phyloP scores from a whole-genome alignment of 352 stramenopile genomes.

The Phytophthora tubulina region DNA sequence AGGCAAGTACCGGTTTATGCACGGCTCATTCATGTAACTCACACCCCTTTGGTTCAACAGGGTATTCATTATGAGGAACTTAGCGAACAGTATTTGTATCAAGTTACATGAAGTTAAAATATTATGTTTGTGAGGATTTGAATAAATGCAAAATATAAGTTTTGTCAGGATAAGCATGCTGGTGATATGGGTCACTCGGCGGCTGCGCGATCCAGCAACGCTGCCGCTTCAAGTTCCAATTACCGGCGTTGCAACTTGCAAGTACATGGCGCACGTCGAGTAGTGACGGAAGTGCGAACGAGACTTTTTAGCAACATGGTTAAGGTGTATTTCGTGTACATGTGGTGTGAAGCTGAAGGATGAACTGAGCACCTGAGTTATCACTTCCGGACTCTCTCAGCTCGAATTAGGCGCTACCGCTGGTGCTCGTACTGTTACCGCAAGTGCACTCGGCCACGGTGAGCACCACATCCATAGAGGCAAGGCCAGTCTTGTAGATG shows the following conservation, averaged over 20 bases:
- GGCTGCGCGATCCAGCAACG: slow-evolving; percentile 10
- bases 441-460: slow-evolving; percentile 68
- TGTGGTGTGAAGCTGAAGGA: slow-evolving; percentile 31
- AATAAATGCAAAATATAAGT: background rate
- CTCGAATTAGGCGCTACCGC: slow-evolving; percentile 3
- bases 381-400: background rate
- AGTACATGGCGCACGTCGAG: slow-evolving; percentile 6
- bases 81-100: background rate
- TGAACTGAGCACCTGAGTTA: background rate
- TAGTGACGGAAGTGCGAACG: no score
- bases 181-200: background rate
- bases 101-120: background rate
- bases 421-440: slow-evolving; percentile 42
- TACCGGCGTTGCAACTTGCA: background rate
- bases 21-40: background rate
- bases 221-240: slow-evolving; percentile 1
- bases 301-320: no score
- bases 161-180: background rate
- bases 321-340: slow-evolving; percentile 35
- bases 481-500: slow-evolving; percentile 61
- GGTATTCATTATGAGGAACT: background rate
- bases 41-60: slow-evolving; percentile 1
- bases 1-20: slow-evolving; percentile 6
- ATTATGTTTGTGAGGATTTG: background rate
- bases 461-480: slow-evolving; percentile 61